Conservation (phyloP, 345 rosid species). For the Chamaenerion angustifolium region DNA sequence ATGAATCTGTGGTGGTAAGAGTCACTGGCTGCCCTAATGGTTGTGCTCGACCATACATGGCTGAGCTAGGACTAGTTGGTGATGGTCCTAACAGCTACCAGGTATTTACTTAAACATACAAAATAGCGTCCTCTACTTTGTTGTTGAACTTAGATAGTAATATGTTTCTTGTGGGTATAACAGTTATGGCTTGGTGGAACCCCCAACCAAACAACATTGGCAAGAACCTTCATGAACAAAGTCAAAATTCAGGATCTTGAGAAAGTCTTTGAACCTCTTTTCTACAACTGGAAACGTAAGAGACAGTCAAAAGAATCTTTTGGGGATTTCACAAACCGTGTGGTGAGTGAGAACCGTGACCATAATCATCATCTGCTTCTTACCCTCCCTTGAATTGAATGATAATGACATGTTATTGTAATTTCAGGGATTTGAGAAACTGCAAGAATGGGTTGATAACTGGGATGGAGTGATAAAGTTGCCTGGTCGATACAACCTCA, state of each 20-base stretch:
- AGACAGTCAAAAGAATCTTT: slow-evolving; percentile 77
- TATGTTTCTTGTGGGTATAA: neutral
- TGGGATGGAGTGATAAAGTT: slow-evolving; percentile 48
- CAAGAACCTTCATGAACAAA: slow-evolving; percentile 70
- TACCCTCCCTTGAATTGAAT: no score
- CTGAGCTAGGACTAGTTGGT: slow-evolving; percentile 95
- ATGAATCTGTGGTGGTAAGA: slow-evolving; percentile 81
- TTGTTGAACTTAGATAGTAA: neutral
- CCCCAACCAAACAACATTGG: slow-evolving; percentile 67
- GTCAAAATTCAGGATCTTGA: slow-evolving; percentile 89
- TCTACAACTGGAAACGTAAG: slow-evolving; percentile 69
- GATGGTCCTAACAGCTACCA: slow-evolving; percentile 99
- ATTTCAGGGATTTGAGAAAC: slow-evolving; percentile 78
- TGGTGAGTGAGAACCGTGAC: slow-evolving; percentile 30
- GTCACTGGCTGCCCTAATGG: slow-evolving; percentile 97
- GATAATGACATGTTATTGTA: neutral
- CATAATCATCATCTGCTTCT: neutral
- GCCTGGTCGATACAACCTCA: slow-evolving; percentile 33
- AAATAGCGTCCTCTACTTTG: neutral
- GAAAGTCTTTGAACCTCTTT: slow-evolving; percentile 76
- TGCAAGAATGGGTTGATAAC: slow-evolving; percentile 55
- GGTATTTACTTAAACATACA: slow-evolving; percentile 21
- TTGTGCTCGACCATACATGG: slow-evolving; percentile 98
- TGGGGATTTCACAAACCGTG: slow-evolving; percentile 66
- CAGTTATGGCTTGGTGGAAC: slow-evolving; percentile 98